A percentile compares a stretch with the other conserved stretches of the same genome.
Conservation (phyloP, 257 asterid genomes). For the Jasminum sambac region DNA sequence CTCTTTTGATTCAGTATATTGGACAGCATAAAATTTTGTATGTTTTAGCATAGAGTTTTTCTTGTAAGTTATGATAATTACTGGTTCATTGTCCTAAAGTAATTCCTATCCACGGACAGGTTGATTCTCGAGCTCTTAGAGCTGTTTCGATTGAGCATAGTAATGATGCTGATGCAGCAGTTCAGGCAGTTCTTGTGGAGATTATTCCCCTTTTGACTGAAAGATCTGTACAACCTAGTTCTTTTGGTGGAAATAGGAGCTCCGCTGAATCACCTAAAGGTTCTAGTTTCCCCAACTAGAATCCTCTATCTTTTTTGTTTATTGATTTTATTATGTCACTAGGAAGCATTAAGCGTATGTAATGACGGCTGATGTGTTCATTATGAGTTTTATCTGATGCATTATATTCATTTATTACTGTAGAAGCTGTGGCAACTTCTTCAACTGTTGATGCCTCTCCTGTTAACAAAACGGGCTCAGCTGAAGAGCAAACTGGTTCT, state of each 20-base stretch:
- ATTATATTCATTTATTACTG: constrained; percentile 10
- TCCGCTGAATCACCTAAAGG: constrained; percentile 37
- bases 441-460: constrained; percentile 8
- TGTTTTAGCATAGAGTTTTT: neutral
- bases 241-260: constrained; percentile 27
- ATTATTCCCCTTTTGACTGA: constrained; percentile 58
- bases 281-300: constrained; percentile 18
- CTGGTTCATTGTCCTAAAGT: neutral
- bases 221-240: constrained; percentile 31
- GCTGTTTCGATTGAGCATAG: constrained; percentile 87
- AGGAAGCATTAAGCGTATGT: neutral
- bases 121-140: constrained; percentile 70
- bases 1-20: neutral
- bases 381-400: constrained; percentile 14
- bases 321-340: constrained; percentile 7
- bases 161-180: constrained; percentile 73
- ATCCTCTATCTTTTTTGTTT: constrained; percentile 7
- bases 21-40: neutral
- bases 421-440: constrained; percentile 14
- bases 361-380: neutral
- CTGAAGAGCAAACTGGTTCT: constrained; percentile 22
- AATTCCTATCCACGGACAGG: constrained; percentile 34
- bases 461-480: constrained; percentile 12
- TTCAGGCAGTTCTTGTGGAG: constrained; percentile 60
- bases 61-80: neutral